Evolutionary conservation across 768 basidiomycete genomes (phyloP), one percentile per base, ranked within the genome.

Genomic region (Agrocybe praecox): DNA sequence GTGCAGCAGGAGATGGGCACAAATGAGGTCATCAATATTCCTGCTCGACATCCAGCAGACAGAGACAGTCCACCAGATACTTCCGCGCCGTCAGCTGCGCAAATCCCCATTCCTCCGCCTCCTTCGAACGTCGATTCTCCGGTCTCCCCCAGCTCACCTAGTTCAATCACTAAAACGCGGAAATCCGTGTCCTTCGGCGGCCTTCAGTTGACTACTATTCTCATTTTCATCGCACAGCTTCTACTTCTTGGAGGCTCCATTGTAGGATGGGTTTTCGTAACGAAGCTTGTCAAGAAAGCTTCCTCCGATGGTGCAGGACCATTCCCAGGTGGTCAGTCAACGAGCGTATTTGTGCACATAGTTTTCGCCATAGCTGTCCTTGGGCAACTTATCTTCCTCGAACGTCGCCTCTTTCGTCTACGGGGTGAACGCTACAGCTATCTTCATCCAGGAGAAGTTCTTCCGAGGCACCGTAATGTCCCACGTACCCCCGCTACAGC

Each of bases 341-440:
- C 78, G 5, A 49, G 65, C 24, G 78, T 90, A 45, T 86, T 88
- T 64, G 66, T 89, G 17, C 86, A 90, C 67, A 78, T 88, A 66
- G 74, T 83, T 0, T 90, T 90, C 62, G 78, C 72, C 17, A 69
- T 89, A 60, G 68, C 71, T 19, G 52, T 75, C 23, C 70, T 89
- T 59, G 78, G 72, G 21, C 79, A 89, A 62, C 66, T 86, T 43
- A 65, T 89, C 55, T 81, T 89, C 66, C 57, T 90, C 56, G 88
- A 91, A 67, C 82, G 89, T 22, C 74, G 80, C 12, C 53, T 89
- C 33, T 89, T 78, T 68, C 79, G 79, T n/a, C 65, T 87, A n/a
- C 86, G 88, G 47, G 87, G 83, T 6, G 83, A 91, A 66, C 76
- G 87, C 53, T 88, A 85, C 65, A 73, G 70, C 12, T 75, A 80